Conservation (phyloP, 164 flowering plant species). For the Tetrastigma voinierianum region DNA sequence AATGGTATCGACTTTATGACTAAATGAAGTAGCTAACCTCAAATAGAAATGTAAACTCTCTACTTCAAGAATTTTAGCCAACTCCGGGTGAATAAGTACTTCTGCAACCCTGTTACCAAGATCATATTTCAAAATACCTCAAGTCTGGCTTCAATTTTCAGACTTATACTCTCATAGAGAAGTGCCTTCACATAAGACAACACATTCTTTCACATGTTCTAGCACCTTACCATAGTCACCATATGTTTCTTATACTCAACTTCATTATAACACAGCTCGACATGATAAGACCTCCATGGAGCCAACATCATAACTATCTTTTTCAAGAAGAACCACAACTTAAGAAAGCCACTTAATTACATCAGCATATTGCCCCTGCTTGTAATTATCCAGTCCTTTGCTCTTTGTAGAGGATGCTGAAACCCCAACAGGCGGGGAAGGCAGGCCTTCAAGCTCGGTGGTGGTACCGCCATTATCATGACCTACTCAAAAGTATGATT, state of each 20-base stretch:
- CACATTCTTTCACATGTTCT: slow-evolving; percentile 64
- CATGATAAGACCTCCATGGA: too few species aligned
- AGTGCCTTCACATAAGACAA: slow-evolving; percentile 86
- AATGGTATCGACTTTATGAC: slow-evolving; percentile 14
- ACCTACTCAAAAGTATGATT: slow-evolving; percentile 53
- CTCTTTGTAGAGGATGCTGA: slow-evolving; percentile 63
- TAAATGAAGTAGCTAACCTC: slow-evolving; percentile 13
- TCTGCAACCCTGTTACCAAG: slow-evolving; percentile 89
- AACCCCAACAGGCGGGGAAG: slow-evolving; percentile 90
- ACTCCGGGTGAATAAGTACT: slow-evolving; percentile 87
- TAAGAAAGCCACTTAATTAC: slow-evolving; percentile 98
- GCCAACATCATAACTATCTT: slow-evolving; percentile 52
- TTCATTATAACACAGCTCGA: slow-evolving; percentile 91
- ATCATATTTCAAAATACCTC: slow-evolving; percentile 87
- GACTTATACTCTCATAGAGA: slow-evolving; percentile 91
- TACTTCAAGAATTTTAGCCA: slow-evolving; percentile 73
- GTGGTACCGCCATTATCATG: slow-evolving; percentile 50
- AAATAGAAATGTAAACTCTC: slow-evolving; percentile 5
- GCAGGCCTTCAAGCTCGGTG: slow-evolving; percentile 92
- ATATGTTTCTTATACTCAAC: slow-evolving; percentile 98
- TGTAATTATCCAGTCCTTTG: too few species aligned
- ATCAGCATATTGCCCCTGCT: slow-evolving; percentile 96
- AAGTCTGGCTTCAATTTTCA: slow-evolving; percentile 94
- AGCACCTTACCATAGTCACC: slow-evolving; percentile 93
- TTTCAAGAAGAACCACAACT: slow-evolving; percentile 78